phyloP scores from a whole-genome alignment of 192 early-diverging fungal genomes.

The Entrophospora sp. region DNA sequence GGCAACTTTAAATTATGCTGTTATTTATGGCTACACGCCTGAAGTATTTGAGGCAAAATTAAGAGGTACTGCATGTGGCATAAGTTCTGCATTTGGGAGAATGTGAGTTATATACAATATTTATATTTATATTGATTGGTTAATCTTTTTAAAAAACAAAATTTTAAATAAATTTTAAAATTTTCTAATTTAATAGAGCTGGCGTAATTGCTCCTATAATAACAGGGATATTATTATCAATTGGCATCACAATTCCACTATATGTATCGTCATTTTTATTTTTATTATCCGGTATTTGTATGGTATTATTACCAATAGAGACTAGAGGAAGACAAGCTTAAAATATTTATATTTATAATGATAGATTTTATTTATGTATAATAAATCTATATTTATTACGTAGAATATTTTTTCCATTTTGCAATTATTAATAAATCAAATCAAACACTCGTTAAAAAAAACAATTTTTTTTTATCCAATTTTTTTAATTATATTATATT shows the following conservation, averaged over 20 bases:
- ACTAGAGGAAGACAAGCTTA: constrained; percentile 41
- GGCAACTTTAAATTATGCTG: constrained; percentile 71
- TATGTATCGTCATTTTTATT: constrained; percentile 57
- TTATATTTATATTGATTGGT: neutral
- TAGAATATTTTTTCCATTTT: too few species aligned
- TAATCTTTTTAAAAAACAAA: neutral
- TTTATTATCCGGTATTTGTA: constrained; percentile 44
- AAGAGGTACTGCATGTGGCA: constrained; percentile 72
- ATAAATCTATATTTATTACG: too few species aligned
- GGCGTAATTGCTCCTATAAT: constrained; percentile 70
- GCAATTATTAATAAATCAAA: too few species aligned
- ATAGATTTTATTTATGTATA: too few species aligned
- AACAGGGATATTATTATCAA: constrained; percentile 52
- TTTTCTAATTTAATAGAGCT: constrained; percentile 23
- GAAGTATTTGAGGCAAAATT: constrained; percentile 73
- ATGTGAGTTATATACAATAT: constrained; percentile 32
- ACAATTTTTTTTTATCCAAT: too few species aligned
- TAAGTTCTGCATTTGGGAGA: constrained; percentile 66
- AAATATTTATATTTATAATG: too few species aligned
- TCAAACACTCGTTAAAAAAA: too few species aligned
- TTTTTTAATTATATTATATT: too few species aligned
- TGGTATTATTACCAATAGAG: constrained; percentile 66
- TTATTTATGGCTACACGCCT: constrained; percentile 81
- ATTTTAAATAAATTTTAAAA: neutral
- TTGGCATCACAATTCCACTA: constrained; percentile 52